A percentile compares a stretch with the other conserved stretches of the same genome.
These are phyloP conservation scores for Hemisphaericaspora lyxosophila DNA, from an alignment of 1,139 yeast genomes.

Conservation along the genomic window DNA sequence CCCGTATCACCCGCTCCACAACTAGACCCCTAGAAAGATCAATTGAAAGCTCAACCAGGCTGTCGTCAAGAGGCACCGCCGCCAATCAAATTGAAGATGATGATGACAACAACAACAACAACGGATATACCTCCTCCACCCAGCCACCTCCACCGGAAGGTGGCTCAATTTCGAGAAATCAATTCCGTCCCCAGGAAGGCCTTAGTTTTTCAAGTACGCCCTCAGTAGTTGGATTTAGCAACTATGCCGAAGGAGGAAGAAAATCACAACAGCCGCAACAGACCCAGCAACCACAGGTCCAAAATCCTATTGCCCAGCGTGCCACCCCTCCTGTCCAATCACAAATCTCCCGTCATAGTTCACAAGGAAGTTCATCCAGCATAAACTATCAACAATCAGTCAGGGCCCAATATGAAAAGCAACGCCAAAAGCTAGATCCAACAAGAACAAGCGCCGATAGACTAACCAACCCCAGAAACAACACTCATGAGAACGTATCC, in stretches of 20 bases:
- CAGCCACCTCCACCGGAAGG: no score
- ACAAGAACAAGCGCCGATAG: constrained; percentile 6
- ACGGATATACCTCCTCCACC: no score
- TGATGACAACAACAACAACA: background rate
- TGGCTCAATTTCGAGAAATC: constrained; percentile 18
- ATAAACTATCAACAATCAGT: constrained; percentile 4
- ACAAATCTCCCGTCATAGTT: background rate
- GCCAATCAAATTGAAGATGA: background rate
- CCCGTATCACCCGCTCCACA: constrained; percentile 13
- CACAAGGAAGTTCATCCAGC: no score
- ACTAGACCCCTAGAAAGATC: background rate
- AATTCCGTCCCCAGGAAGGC: constrained; percentile 33
- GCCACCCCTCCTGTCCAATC: background rate
- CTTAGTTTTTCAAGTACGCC: constrained; percentile 25
- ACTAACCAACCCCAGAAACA: constrained; percentile 5
- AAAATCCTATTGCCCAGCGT: constrained; percentile 3
- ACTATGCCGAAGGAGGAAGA: constrained; percentile 2
- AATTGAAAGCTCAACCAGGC: background rate
- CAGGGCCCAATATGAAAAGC: constrained; percentile 10
- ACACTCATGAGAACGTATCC: no score
- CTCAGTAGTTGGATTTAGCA: constrained; percentile 10
- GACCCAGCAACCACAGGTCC: constrained; percentile 7
- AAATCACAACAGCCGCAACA: constrained; percentile 8
- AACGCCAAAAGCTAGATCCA: constrained; percentile 7
- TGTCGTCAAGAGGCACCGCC: background rate